Percentiles rank a stretch among this genome's conserved stretches.
These are phyloP conservation scores for Carex scoparia DNA, from an alignment of 176 grass and related monocot species.

Conservation along the genomic window DNA sequence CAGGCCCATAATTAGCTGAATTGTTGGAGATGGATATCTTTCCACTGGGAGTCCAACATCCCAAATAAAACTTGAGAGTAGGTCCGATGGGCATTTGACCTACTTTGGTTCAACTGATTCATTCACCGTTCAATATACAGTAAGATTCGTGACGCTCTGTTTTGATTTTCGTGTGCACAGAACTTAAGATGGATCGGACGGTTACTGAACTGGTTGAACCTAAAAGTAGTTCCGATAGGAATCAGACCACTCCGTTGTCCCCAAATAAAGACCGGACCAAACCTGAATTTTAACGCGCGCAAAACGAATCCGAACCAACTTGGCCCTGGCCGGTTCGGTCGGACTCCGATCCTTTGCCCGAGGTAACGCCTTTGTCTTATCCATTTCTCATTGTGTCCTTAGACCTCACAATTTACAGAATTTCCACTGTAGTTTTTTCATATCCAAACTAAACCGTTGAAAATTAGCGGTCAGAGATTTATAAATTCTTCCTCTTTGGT, in stretches of 20 bases:
- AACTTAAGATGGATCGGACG: no score
- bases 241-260: no score
- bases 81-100: no score
- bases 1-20: not conserved
- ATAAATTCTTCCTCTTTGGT: not conserved
- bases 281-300: conserved; percentile 4
- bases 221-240: no score
- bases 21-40: not conserved
- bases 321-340: not conserved
- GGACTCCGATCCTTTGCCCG: not conserved
- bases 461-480: not conserved
- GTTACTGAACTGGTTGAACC: no score
- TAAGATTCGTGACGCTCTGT: no score
- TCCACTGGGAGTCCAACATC: not conserved
- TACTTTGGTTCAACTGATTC: no score
- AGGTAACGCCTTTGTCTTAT: conserved; percentile 18
- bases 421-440: not conserved
- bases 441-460: not conserved
- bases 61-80: not conserved
- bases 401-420: not conserved
- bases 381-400: not conserved
- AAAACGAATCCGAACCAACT: not conserved
- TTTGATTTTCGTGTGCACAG: no score
- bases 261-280: not conserved
- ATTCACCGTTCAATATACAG: no score